Conservation (phyloP, 2,329 filamentous ascomycete genomes). For the Colletotrichum paranaense region DNA sequence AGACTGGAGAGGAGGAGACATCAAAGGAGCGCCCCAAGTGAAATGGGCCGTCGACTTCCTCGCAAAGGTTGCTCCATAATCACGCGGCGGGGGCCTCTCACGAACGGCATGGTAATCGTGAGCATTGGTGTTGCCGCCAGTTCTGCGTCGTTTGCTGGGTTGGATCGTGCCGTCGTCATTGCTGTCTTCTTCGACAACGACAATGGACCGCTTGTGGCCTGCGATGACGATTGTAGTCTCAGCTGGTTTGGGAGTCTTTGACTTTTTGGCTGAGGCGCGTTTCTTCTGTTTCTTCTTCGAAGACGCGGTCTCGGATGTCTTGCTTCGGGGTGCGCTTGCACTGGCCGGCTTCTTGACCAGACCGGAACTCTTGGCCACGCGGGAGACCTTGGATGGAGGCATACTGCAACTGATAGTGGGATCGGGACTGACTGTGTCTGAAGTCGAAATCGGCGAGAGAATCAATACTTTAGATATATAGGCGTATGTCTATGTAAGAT, state of each 20-base stretch:
- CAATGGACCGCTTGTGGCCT: constrained; percentile 1
- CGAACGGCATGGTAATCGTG: neutral
- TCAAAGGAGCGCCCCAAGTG: constrained; percentile 20
- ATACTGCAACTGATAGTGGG: neutral
- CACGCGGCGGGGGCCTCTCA: constrained; percentile 15
- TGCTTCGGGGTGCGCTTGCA: neutral
- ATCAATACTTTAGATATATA: neutral
- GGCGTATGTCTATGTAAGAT: neutral
- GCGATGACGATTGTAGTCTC: neutral
- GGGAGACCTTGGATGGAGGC: neutral
- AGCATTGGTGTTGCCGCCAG: neutral
- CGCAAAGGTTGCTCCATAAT: constrained; percentile 18
- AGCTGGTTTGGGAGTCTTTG: neutral
- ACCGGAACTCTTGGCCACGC: neutral
- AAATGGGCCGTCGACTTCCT: constrained; percentile 24
- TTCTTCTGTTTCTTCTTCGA: neutral
- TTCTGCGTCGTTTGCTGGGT: constrained; percentile 4
- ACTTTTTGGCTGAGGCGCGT: neutral
- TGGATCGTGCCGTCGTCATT: constrained; percentile 18
- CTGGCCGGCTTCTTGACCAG: neutral
- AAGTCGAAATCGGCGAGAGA: no score
- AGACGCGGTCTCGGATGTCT: neutral
- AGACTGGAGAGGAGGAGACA: neutral
- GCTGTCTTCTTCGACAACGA: neutral
- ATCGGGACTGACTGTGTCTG: neutral